Percentiles rank a stretch among this genome's conserved stretches.
These are phyloP conservation scores for Solanum stenotomum DNA, from an alignment of 257 asterid species.

Conservation along the genomic window DNA sequence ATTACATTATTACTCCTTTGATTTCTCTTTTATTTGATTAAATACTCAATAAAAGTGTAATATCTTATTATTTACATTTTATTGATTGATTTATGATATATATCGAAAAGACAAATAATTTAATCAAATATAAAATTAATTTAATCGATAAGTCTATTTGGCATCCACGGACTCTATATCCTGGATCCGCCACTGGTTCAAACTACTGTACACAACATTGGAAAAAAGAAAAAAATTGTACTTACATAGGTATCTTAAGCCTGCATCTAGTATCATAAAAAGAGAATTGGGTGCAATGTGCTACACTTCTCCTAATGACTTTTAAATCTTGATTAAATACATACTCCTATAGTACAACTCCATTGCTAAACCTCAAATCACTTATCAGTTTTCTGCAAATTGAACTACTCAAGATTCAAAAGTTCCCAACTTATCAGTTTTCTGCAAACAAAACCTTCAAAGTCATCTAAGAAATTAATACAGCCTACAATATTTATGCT, in stretches of 20 bases:
- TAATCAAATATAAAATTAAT: no score
- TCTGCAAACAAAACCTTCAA: neutral
- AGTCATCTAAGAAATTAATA: neutral
- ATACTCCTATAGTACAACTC: neutral
- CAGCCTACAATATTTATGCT: neutral
- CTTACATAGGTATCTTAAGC: neutral
- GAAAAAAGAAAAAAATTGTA: neutral
- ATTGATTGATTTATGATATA: no score
- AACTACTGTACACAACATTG: no score
- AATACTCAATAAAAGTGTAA: no score
- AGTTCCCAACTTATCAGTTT: neutral
- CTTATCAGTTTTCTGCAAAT: neutral
- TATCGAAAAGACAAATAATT: no score
- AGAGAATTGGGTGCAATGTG: neutral
- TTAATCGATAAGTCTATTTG: no score
- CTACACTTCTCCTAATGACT: neutral
- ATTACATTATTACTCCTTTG: no score
- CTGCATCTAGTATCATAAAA: neutral
- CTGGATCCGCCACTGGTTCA: no score
- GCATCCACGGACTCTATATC: no score
- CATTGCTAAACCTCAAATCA: neutral
- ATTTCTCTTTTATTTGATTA: no score
- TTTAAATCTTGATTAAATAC: neutral
- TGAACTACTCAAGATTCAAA: neutral
- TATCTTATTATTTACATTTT: no score